Evolutionary conservation across 768 basidiomycete species (phyloP).

Genomic region (Rickenella mellea): DNA sequence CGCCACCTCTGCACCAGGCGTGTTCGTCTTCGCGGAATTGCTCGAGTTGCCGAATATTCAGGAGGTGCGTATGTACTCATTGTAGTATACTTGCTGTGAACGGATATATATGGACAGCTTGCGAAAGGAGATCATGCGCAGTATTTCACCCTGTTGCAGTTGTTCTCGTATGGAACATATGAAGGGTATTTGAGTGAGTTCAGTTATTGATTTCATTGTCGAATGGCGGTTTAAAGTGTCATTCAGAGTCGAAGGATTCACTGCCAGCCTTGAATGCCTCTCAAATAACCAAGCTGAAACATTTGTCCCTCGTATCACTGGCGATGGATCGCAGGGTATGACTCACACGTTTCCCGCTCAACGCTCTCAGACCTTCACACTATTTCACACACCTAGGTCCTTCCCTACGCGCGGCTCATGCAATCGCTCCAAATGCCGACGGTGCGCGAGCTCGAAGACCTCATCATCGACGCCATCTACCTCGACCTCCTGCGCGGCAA

Average conservation of each 20-base stretch:
- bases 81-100: background rate
- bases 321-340: conserved; percentile 70
- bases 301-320: conserved; percentile 83
- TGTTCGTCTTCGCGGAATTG: conserved; percentile 88
- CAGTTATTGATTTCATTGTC: conserved; percentile 1
- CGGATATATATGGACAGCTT: conserved; percentile 39
- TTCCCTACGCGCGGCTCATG: conserved; percentile 72
- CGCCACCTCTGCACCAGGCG: conserved; percentile 80
- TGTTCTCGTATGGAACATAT: conserved; percentile 89
- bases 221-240: conserved; percentile 1
- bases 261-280: conserved; percentile 61
- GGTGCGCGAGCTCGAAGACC: conserved; percentile 87
- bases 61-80: conserved; percentile 43
- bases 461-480: conserved; percentile 96
- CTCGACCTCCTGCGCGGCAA: conserved; percentile 82
- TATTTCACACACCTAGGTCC: conserved; percentile 40
- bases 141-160: conserved; percentile 57
- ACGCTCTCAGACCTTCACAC: conserved; percentile 1
- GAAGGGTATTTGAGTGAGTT: conserved; percentile 71
- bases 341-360: conserved; percentile 5
- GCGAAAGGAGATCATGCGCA: conserved; percentile 50
- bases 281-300: conserved; percentile 84
- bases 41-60: conserved; percentile 75
- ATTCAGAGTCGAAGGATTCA: conserved; percentile 51
- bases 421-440: conserved; percentile 62